Percentiles rank a stretch among this genome's conserved stretches.
Evolutionary conservation across 169 alveolate species (phyloP).

Genomic region (Eimeria sp.): DNA sequence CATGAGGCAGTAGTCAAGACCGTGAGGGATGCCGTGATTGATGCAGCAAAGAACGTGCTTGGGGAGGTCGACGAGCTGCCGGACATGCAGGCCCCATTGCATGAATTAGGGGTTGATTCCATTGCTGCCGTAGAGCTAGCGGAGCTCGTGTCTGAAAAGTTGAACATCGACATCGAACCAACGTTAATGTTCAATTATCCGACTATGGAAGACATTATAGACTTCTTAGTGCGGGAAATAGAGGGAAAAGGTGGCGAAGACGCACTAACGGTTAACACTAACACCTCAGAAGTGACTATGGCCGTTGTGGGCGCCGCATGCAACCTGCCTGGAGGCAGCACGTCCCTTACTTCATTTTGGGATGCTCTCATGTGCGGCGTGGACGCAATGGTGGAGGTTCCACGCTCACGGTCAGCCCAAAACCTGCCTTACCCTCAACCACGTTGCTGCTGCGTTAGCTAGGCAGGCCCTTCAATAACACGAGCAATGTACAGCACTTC

Average conservation of each 20-base stretch:
- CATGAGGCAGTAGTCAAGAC: constrained; percentile 52
- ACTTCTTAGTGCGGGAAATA: constrained; percentile 82
- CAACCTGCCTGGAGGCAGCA: constrained; percentile 88
- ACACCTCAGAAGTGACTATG: constrained; percentile 38
- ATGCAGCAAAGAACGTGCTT: constrained; percentile 78
- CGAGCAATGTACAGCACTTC: neutral
- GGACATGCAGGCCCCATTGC: constrained; percentile 87
- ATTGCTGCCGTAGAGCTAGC: constrained; percentile 88
- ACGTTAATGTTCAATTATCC: constrained; percentile 89
- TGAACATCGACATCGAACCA: constrained; percentile 87
- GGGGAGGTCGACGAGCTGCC: constrained; percentile 78
- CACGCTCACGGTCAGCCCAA: constrained; percentile 79
- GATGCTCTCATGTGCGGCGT: constrained; percentile 84
- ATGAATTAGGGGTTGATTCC: constrained; percentile 89
- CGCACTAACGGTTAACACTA: neutral
- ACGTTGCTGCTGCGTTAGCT: neutral
- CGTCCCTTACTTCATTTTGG: constrained; percentile 86
- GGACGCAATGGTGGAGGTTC: constrained; percentile 87
- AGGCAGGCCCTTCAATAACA: neutral
- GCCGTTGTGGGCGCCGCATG: constrained; percentile 88
- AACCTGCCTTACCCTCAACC: neutral
- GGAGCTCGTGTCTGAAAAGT: constrained; percentile 85
- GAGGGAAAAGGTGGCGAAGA: constrained; percentile 79
- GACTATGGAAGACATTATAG: constrained; percentile 86
- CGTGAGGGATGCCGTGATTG: constrained; percentile 81